Conservation (phyloP, 768 basidiomycete genomes). For the Boletus subcaerulescens region DNA sequence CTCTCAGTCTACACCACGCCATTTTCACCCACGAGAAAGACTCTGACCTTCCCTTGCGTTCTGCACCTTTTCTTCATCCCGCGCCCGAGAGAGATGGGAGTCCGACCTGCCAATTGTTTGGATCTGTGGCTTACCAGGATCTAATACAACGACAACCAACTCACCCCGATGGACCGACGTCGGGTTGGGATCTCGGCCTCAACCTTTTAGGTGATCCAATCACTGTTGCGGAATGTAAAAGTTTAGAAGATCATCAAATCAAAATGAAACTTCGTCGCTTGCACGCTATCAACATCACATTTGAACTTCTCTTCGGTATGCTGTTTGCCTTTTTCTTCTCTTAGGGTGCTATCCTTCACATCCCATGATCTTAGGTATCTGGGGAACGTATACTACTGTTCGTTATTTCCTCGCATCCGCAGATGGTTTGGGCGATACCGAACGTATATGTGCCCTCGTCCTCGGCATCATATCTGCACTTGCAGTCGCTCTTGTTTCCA, state of each 20-base stretch:
- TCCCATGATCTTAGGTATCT: constrained; percentile 39
- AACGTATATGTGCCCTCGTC: constrained; percentile 35
- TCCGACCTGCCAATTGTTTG: constrained; percentile 13
- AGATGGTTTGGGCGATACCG: constrained; percentile 40
- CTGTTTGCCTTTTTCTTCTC: neutral
- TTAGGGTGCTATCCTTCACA: neutral
- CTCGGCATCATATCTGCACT: constrained; percentile 24
- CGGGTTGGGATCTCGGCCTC: constrained; percentile 30
- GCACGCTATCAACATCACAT: constrained; percentile 23
- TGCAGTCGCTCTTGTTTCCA: constrained; percentile 24
- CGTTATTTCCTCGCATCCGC: constrained; percentile 65
- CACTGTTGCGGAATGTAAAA: constrained; percentile 31
- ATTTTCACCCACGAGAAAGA: constrained; percentile 40
- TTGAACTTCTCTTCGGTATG: constrained; percentile 40
- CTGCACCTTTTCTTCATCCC: constrained; percentile 21
- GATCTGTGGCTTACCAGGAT: constrained; percentile 36
- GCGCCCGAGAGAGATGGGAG: constrained; percentile 12
- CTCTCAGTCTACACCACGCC: constrained; percentile 55
- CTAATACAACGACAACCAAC: constrained; percentile 38
- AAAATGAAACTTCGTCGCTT: constrained; percentile 36
- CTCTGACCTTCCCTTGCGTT: constrained; percentile 14
- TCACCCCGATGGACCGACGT: constrained; percentile 39
- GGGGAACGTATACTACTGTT: constrained; percentile 59
- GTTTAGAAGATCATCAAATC: constrained; percentile 23
- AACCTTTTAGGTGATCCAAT: constrained; percentile 32